These are phyloP conservation scores for Acer campestre DNA, from an alignment of 345 rosid genomes.

Conservation along the genomic window DNA sequence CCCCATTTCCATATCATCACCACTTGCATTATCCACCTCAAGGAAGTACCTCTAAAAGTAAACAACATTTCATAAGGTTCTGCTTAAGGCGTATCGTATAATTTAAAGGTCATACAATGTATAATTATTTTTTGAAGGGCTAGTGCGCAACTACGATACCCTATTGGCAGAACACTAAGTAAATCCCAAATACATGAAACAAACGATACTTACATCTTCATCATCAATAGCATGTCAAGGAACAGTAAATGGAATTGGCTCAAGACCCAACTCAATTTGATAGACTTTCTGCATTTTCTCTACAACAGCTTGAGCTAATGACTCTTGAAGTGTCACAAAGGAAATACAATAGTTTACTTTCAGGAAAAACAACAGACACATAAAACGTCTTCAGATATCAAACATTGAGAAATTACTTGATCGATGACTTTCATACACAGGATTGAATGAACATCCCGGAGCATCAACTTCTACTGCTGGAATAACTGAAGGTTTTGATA, in stretches of 20 bases:
- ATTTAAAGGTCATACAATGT: not conserved
- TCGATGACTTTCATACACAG: conserved; percentile 76
- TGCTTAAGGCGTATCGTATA: not conserved
- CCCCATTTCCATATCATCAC: conserved; percentile 51
- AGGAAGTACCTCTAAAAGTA: conserved; percentile 69
- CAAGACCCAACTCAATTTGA: conserved; percentile 80
- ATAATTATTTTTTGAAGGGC: too few species aligned
- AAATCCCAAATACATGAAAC: conserved; percentile 1
- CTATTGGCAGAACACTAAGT: not conserved
- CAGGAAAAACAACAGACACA: not conserved
- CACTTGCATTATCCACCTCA: conserved; percentile 62
- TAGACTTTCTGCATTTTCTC: conserved; percentile 91
- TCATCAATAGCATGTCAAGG: conserved; percentile 58
- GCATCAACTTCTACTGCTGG: conserved; percentile 96
- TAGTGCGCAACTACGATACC: too few species aligned
- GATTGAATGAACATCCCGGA: conserved; percentile 93
- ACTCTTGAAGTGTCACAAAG: conserved; percentile 54
- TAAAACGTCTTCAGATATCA: not conserved
- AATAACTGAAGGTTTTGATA: conserved; percentile 55
- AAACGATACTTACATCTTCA: conserved; percentile 58
- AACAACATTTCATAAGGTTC: conserved; percentile 11
- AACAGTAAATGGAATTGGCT: conserved; percentile 84
- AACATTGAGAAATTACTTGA: conserved; percentile 46
- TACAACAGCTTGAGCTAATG: conserved; percentile 91
- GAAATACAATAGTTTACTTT: not conserved